phyloP scores from a whole-genome alignment of 495 filamentous ascomycete species.

The Neurospora africana region DNA sequence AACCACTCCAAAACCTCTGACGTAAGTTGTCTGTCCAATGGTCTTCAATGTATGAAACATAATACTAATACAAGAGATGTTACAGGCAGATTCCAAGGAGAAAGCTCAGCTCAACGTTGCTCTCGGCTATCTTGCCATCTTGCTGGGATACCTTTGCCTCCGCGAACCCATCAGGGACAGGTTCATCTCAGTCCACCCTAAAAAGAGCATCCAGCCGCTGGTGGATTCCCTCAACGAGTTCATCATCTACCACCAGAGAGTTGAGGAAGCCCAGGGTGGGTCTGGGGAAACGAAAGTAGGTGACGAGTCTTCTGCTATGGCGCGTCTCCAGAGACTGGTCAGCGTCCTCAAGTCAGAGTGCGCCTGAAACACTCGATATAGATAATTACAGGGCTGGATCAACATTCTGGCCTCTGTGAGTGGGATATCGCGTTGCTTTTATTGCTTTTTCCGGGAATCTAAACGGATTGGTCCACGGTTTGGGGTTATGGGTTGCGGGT shows the following conservation, averaged over 20 bases:
- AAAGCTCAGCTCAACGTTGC: conserved; percentile 81
- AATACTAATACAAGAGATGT: conserved; percentile 5
- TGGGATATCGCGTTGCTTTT: not conserved
- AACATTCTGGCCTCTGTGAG: not conserved
- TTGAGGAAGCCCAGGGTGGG: conserved; percentile 48
- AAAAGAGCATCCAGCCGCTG: conserved; percentile 49
- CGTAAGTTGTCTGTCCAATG: conserved; percentile 28
- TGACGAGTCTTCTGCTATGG: conserved; percentile 37
- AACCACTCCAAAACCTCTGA: conserved; percentile 38
- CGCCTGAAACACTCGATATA: not conserved
- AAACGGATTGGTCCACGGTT: not conserved
- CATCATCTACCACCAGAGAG: conserved; percentile 61
- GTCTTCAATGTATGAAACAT: conserved; percentile 33
- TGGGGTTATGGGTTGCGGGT: not conserved
- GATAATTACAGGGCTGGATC: not conserved
- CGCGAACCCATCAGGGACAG: conserved; percentile 38
- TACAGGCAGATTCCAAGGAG: conserved; percentile 70
- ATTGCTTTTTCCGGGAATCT: not conserved
- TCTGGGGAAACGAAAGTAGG: conserved; percentile 37
- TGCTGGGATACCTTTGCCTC: conserved; percentile 71
- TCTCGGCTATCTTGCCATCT: conserved; percentile 79
- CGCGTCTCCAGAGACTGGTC: conserved; percentile 47
- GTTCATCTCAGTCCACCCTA: conserved; percentile 43
- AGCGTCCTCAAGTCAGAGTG: conserved; percentile 12
- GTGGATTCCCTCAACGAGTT: conserved; percentile 83